These are phyloP conservation scores for Tephrocybe sp. DNA, from an alignment of 768 basidiomycete genomes.

Conservation along the genomic window DNA sequence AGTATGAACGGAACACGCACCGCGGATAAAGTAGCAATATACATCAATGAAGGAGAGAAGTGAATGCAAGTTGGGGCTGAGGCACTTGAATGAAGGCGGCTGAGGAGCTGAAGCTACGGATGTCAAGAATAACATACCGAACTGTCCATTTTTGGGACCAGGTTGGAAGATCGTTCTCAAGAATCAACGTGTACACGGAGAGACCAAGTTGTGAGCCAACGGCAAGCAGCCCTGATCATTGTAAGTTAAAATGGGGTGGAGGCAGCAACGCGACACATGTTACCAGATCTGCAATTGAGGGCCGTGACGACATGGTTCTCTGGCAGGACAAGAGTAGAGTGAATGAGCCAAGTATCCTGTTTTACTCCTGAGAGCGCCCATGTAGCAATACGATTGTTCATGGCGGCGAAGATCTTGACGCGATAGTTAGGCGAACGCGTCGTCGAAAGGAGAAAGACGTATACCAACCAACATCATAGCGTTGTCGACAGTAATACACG, in stretches of 20 bases:
- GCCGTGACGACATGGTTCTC: slow-evolving; percentile 54
- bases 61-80: slow-evolving; percentile 50
- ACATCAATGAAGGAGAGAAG: slow-evolving; percentile 77
- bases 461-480: slow-evolving; percentile 78
- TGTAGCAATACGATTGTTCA: slow-evolving; percentile 65
- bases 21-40: slow-evolving; percentile 63
- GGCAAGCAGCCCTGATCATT: slow-evolving; percentile 65
- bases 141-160: slow-evolving; percentile 82
- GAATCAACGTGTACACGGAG: slow-evolving; percentile 73
- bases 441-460: slow-evolving; percentile 1
- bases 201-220: slow-evolving; percentile 62
- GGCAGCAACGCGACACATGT: slow-evolving; percentile 5
- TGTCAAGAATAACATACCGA: slow-evolving; percentile 40
- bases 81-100: slow-evolving; percentile 35
- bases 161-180: slow-evolving; percentile 80
- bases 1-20: slow-evolving; percentile 35
- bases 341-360: slow-evolving; percentile 71
- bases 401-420: slow-evolving; percentile 70
- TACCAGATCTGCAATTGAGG: slow-evolving; percentile 78
- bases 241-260: slow-evolving; percentile 23
- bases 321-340: slow-evolving; percentile 75
- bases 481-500: slow-evolving; percentile 69
- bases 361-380: slow-evolving; percentile 76
- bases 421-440: slow-evolving; percentile 15
- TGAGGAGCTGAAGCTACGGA: slow-evolving; percentile 4